Evolutionary conservation across 441 rosid species (phyloP).

Genomic region (Populus hybrid): DNA sequence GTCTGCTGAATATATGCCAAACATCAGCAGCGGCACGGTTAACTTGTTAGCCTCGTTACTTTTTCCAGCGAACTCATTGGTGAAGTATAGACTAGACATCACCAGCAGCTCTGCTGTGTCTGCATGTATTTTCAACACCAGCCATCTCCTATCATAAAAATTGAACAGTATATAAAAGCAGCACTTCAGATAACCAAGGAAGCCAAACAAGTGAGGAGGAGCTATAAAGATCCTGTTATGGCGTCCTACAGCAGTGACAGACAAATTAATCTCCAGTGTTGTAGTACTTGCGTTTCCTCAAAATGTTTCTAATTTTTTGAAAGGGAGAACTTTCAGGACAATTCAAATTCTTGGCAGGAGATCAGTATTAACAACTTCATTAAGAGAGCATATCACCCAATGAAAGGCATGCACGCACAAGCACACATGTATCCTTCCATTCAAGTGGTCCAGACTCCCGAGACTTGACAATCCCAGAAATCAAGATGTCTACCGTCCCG

Average conservation of each 20-base stretch:
- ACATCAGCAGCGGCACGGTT: background rate
- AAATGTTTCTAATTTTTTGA: background rate
- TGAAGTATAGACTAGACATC: background rate
- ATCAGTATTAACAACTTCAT: background rate
- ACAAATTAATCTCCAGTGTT: background rate
- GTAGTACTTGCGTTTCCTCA: background rate
- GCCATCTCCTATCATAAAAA: slow-evolving; percentile 16
- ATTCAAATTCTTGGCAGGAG: background rate
- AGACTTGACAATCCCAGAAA: background rate
- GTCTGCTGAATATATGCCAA: slow-evolving; percentile 1
- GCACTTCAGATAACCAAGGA: background rate
- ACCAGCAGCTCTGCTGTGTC: background rate
- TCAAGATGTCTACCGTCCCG: background rate
- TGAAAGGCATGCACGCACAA: slow-evolving; percentile 6
- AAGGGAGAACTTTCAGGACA: background rate
- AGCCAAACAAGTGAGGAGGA: background rate
- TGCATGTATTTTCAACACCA: background rate
- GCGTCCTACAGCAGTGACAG: background rate
- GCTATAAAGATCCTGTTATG: no score
- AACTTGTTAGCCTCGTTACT: slow-evolving; percentile 9
- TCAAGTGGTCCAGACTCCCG: background rate
- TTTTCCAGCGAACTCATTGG: slow-evolving; percentile 8
- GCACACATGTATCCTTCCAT: background rate
- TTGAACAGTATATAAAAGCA: background rate
- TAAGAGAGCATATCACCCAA: background rate